These are phyloP conservation scores for Bertia moriformis DNA, from an alignment of 2,329 filamentous ascomycete species.

Conservation along the genomic window DNA sequence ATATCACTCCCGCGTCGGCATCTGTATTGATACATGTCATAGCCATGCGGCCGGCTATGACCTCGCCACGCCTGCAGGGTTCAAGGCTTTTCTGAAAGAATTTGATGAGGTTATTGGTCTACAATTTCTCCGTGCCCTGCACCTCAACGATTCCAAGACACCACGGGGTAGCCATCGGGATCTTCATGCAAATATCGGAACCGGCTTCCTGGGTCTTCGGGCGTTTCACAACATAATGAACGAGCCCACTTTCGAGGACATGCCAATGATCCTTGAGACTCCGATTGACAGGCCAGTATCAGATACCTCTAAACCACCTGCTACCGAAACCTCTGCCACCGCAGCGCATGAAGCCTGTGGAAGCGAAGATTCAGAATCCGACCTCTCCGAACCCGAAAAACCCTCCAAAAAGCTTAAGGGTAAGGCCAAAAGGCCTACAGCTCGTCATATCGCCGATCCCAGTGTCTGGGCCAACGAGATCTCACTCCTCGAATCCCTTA, in stretches of 20 bases:
- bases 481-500: constrained; percentile 53
- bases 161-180: constrained; percentile 49
- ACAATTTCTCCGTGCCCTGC: constrained; percentile 50
- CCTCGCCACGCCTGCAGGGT: constrained; percentile 41
- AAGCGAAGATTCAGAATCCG: neutral
- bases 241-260: constrained; percentile 42
- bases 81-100: constrained; percentile 39
- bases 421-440: constrained; percentile 16
- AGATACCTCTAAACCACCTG: neutral
- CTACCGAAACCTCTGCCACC: neutral
- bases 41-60: constrained; percentile 63
- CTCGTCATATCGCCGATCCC: constrained; percentile 38
- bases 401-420: neutral
- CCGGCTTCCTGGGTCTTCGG: constrained; percentile 54
- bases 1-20: constrained; percentile 51
- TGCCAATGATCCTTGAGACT: constrained; percentile 61
- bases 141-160: constrained; percentile 61
- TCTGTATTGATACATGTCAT: constrained; percentile 64
- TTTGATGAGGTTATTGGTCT: constrained; percentile 51
- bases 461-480: constrained; percentile 56
- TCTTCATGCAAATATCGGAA: constrained; percentile 60
- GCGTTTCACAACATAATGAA: constrained; percentile 62
- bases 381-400: neutral
- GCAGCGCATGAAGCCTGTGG: neutral
- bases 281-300: constrained; percentile 40